Evolutionary conservation across 768 basidiomycete genomes (phyloP), one percentile per base, ranked within the genome.

Genomic region (Tulasnella sp.): DNA sequence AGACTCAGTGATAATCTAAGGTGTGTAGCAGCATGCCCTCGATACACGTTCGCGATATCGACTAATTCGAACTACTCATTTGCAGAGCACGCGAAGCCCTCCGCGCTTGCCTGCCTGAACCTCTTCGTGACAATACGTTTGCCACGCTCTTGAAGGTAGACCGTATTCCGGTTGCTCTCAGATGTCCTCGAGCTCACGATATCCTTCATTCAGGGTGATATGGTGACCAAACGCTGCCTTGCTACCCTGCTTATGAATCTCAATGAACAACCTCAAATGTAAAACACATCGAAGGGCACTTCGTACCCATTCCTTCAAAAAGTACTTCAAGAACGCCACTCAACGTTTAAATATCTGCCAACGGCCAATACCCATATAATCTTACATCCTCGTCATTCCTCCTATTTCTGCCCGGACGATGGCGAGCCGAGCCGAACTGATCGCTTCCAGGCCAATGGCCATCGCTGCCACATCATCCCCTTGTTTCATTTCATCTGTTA

Each of bases 211-310:
- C 75, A 94, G 92, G 95, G 95, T 65, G 97, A 99, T 78, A 94
- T 96, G 89, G 97, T 98, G 75, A 99, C 97, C 34, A 96, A 95
- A 83, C 86, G 94, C 77, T 95, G 94, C 80, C 84, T 96, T 73
- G 91, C 92, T 63, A 95, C 93, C 37, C 85, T 96, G 37, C 85
- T 95, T 73, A 90, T 93, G 80, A 95, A 96, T 80, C 83, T 96
- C 70, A 70, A 77, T 74, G 77, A 81, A 75, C 69, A 39, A 39
- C 70, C 47, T 37, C 52, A 36, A 37, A 72, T 72, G 70, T 65
- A 39, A 65, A 41, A 52, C n/a, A 22, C n/a, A n/a, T 22, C 47
- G 11, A 52, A 9, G 47, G 47, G 26, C 47, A 19, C 39, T 66
- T 26, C 19, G 6, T 66, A 26, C 67, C 36, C 40, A 47, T 68